Evolutionary conservation across 1,139 yeast species (phyloP).

Genomic region (Diutina sp.): DNA sequence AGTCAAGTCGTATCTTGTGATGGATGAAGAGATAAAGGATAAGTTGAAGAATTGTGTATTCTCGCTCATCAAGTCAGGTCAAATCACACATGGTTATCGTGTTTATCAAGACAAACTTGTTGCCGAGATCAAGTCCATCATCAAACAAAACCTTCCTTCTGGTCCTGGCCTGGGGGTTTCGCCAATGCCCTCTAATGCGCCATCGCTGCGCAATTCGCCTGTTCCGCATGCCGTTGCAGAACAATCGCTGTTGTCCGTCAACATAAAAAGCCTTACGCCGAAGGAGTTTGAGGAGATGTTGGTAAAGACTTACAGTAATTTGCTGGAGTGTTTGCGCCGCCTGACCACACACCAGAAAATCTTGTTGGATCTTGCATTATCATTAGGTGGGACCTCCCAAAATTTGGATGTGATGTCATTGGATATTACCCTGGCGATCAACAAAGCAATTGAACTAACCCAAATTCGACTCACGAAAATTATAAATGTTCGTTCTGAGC

Average conservation of each 20-base stretch:
- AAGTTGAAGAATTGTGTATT: conserved; percentile 32
- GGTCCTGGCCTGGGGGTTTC: neutral
- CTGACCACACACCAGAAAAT: conserved; percentile 70
- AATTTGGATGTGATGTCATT: conserved; percentile 41
- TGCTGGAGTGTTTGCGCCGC: conserved; percentile 64
- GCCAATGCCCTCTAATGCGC: neutral
- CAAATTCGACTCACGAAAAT: conserved; percentile 73
- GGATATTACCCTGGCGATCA: conserved; percentile 50
- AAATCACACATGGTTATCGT: conserved; percentile 50
- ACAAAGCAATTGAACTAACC: conserved; percentile 56
- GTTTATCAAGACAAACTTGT: conserved; percentile 57
- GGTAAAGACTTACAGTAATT: conserved; percentile 42
- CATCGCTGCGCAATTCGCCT: neutral
- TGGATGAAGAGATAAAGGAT: conserved; percentile 22
- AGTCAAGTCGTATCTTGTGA: conserved; percentile 15
- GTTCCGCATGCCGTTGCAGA: neutral
- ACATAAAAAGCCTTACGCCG: conserved; percentile 54
- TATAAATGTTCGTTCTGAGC: conserved; percentile 64
- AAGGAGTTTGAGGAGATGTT: conserved; percentile 67
- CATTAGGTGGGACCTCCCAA: conserved; percentile 23
- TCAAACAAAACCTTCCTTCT: conserved; percentile 21
- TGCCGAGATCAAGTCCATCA: conserved; percentile 60
- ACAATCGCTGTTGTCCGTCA: conserved; percentile 29
- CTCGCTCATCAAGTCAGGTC: conserved; percentile 52
- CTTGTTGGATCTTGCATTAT: conserved; percentile 60